Base-by-base conservation (phyloP, 768 basidiomycete genomes). In the Phlegmacium glaucopus region DNA sequence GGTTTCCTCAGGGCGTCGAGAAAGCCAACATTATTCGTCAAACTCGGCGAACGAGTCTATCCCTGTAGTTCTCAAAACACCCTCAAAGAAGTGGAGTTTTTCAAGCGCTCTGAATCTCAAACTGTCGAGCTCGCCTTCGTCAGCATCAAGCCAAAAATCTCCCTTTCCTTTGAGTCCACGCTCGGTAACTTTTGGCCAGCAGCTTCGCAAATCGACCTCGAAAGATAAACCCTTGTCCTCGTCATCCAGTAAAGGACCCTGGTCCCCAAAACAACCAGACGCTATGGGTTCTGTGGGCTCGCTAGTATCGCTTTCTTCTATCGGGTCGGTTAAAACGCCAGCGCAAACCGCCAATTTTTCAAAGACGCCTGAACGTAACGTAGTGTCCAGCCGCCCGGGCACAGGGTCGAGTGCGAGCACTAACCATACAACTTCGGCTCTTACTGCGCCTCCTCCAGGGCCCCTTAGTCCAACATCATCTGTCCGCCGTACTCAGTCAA, bases 51-150 rank as follows among this genome's bases (percentile, higher is more conserved):
- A 72, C 26, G 76, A 80, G 48, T 67, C 75, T 46, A 54, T 59
- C 11, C 73, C 82, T 34, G 59, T 70, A 12, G 70, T 76, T 36
- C 70, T 76, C 43, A 89, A 88, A 70, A 87, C 88, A 3, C 90
- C 91, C 28, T 90, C 88, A n/a, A 94, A 93, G 78, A 94, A 94
- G 66, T 94, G 92, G 92, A 94, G 91, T 62, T 88, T 94, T 64
- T 87, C 89, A n/a, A 86, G 78, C 52, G 89, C 87, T 17, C 70
- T 94, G 4, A 90, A 87, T 54, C 77, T 88, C 63, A 89, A 79
- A 61, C 66, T 90, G 42, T 77, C 83, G 11, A 77, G 77, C 48
- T 85, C 82, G 22, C 82, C 85, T 41, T 83, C 83, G 15, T 74
- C 73, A 35, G n/a, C n/a, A n/a, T 79, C 82, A 44, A 67, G 61